Evolutionary conservation across 768 basidiomycete species (phyloP).

Genomic region (Myochromella boudieri): DNA sequence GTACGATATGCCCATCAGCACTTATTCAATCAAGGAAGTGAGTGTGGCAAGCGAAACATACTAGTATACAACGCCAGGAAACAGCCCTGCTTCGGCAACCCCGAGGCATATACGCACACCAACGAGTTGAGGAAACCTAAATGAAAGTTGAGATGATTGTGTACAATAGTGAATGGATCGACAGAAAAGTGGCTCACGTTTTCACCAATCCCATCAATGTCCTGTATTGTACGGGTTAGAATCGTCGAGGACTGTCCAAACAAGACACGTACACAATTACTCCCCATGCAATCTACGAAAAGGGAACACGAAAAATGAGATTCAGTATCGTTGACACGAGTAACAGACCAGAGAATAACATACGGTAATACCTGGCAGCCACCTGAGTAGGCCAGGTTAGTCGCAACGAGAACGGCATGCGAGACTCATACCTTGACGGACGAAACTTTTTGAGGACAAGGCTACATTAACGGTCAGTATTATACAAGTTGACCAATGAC

Average conservation of each 20-base stretch:
- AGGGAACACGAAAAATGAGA: neutral
- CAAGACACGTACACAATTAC: slow-evolving; percentile 47
- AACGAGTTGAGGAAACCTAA: slow-evolving; percentile 61
- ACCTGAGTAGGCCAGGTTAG: slow-evolving; percentile 31
- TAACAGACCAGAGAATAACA: slow-evolving; percentile 12
- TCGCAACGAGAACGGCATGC: neutral
- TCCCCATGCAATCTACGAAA: slow-evolving; percentile 60
- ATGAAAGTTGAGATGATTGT: neutral
- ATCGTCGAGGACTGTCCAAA: neutral
- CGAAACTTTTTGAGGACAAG: slow-evolving; percentile 61
- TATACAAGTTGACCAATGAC: neutral
- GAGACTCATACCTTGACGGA: slow-evolving; percentile 51
- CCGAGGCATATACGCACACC: slow-evolving; percentile 60
- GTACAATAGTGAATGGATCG: neutral
- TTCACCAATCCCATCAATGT: slow-evolving; percentile 68
- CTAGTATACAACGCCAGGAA: slow-evolving; percentile 77
- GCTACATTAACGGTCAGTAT: slow-evolving; percentile 21
- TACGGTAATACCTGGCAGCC: slow-evolving; percentile 68
- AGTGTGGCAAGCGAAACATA: slow-evolving; percentile 24
- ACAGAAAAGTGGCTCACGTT: slow-evolving; percentile 35
- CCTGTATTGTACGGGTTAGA: slow-evolving; percentile 30
- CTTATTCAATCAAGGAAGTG: neutral
- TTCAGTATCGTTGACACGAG: slow-evolving; percentile 3
- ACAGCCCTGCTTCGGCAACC: slow-evolving; percentile 67
- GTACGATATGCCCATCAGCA: neutral